Evolutionary conservation across 192 early-diverging fungal species (phyloP).

Genomic region (Backusella tuberculispora): DNA sequence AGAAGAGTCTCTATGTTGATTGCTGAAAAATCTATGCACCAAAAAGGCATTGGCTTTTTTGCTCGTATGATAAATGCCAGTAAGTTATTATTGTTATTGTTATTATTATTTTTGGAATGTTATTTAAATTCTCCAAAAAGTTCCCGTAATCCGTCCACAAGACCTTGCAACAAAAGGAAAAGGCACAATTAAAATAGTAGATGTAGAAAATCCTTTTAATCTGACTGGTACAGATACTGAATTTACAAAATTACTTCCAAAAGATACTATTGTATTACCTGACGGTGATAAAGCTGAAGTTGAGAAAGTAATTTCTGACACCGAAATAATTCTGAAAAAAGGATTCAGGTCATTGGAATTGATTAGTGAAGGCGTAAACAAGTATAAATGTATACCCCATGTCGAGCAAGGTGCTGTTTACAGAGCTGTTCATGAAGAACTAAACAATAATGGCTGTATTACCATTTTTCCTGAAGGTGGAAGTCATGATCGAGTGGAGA

Average conservation of each 20-base stretch:
- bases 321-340: constrained; percentile 71
- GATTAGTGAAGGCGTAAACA: constrained; percentile 54
- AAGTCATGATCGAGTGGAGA: constrained; percentile 92
- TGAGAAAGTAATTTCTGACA: constrained; percentile 77
- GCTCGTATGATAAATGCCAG: constrained; percentile 80
- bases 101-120: not conserved
- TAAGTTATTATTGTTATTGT: constrained; percentile 47
- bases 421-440: constrained; percentile 71
- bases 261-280: constrained; percentile 63
- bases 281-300: constrained; percentile 69
- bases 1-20: constrained; percentile 79
- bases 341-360: constrained; percentile 71
- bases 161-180: constrained; percentile 75
- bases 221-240: constrained; percentile 69
- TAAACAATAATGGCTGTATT: constrained; percentile 75
- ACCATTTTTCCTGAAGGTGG: constrained; percentile 99
- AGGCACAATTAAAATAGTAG: constrained; percentile 68
- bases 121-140: constrained; percentile 44
- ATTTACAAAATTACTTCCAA: constrained; percentile 68
- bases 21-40: constrained; percentile 91
- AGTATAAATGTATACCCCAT: constrained; percentile 75
- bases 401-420: constrained; percentile 92
- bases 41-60: constrained; percentile 81
- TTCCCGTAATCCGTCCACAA: constrained; percentile 92
- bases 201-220: constrained; percentile 65